phyloP scores from a whole-genome alignment of 768 basidiomycete species.

The Mycena crocata region DNA sequence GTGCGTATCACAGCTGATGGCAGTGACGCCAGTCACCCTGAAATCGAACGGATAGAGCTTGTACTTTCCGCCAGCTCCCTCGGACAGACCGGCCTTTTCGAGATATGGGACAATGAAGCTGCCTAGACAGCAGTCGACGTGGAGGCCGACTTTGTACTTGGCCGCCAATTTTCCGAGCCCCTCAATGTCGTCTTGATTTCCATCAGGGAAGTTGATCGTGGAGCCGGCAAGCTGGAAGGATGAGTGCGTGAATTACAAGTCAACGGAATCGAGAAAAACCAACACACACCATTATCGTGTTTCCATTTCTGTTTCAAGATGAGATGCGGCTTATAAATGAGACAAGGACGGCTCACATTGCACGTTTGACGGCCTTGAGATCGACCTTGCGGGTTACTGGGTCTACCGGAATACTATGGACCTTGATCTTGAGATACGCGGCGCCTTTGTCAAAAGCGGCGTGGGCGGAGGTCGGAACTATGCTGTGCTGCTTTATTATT shows the following conservation, averaged over 20 bases:
- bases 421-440: conserved; percentile 89
- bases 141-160: conserved; percentile 82
- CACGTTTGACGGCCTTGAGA: conserved; percentile 80
- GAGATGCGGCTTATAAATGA: conserved; percentile 12
- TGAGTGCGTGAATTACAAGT: conserved; percentile 11
- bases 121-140: conserved; percentile 96
- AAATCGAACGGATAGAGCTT: conserved; percentile 88
- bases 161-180: conserved; percentile 81
- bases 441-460: conserved; percentile 96
- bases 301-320: conserved; percentile 69
- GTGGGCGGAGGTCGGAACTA: conserved; percentile 87
- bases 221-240: conserved; percentile 92
- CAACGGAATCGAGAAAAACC: background rate
- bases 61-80: conserved; percentile 65
- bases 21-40: conserved; percentile 89
- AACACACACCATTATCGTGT: conserved; percentile 88
- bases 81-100: conserved; percentile 78
- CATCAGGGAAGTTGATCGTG: conserved; percentile 87
- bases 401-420: conserved; percentile 89
- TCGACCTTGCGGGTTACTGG: conserved; percentile 81
- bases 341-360: conserved; percentile 71
- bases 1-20: conserved; percentile 96
- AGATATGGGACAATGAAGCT: conserved; percentile 96
- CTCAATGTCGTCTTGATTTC: conserved; percentile 88
- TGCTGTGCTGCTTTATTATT: conserved; percentile 55